These are phyloP conservation scores for Lentinula sp. DNA, from an alignment of 768 basidiomycete species.

Conservation along the genomic window DNA sequence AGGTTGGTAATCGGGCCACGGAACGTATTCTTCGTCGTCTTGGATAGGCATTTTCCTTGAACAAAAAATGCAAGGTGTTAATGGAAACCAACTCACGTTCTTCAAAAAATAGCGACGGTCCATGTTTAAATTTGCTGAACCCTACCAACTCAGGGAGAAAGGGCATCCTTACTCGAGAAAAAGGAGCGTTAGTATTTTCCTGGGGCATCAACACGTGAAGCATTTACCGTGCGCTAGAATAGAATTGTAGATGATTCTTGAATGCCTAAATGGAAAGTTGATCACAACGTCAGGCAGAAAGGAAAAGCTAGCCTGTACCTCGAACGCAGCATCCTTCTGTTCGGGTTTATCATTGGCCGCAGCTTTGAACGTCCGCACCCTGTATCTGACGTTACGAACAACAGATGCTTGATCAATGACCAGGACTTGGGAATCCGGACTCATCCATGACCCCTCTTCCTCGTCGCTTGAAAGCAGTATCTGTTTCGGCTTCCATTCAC, in stretches of 20 bases:
- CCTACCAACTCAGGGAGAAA: slow-evolving; percentile 2
- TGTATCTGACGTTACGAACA: background rate
- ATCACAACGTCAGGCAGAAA: background rate
- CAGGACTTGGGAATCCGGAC: background rate
- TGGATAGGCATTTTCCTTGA: background rate
- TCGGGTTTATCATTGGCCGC: background rate
- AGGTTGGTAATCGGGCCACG: background rate
- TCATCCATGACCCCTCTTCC: slow-evolving; percentile 1
- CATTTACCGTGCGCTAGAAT: background rate
- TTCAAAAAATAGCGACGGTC: background rate
- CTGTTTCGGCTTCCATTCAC: background rate
- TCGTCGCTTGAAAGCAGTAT: background rate
- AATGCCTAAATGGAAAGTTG: background rate
- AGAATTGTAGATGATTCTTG: background rate
- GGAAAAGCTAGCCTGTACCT: background rate
- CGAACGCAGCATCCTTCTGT: background rate
- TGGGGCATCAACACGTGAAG: too few species aligned
- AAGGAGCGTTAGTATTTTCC: background rate
- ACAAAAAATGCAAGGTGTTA: background rate
- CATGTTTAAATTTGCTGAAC: background rate
- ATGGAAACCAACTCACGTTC: background rate
- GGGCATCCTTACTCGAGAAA: background rate
- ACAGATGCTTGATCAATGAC: background rate
- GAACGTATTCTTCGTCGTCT: slow-evolving; percentile 2
- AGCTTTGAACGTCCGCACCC: background rate